These are phyloP conservation scores for Hortiboletus flavorubellus DNA, from an alignment of 768 basidiomycete genomes.

Conservation along the genomic window DNA sequence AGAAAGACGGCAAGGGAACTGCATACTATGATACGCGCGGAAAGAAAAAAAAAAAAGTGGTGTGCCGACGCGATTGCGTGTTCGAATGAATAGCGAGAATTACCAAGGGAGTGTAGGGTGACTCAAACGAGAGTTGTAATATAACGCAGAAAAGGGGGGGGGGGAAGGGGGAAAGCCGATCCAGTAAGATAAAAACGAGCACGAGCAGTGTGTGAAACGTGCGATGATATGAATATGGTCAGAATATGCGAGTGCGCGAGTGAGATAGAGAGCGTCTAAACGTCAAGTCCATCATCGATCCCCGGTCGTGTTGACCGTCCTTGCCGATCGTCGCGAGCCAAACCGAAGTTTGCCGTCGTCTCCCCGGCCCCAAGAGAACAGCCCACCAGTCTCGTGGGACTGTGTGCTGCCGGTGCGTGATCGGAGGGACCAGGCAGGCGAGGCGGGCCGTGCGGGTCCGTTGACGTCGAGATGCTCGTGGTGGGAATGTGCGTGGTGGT, in stretches of 20 bases:
- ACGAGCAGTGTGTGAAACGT: neutral
- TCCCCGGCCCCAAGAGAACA: conserved; percentile 66
- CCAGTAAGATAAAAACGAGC: conserved; percentile 4
- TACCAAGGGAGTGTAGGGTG: conserved; percentile 33
- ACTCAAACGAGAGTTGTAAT: conserved; percentile 20
- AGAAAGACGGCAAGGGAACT: conserved; percentile 16
- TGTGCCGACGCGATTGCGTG: conserved; percentile 9
- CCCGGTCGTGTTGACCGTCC: conserved; percentile 28
- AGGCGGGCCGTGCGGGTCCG: conserved; percentile 54
- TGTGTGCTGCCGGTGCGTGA: conserved; percentile 73
- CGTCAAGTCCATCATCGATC: conserved; percentile 21
- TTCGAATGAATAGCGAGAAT: conserved; percentile 25
- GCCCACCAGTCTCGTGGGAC: conserved; percentile 63
- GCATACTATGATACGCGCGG: conserved; percentile 28
- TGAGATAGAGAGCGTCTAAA: neutral
- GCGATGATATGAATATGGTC: neutral
- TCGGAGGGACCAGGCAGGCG: conserved; percentile 84
- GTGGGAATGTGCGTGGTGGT: conserved; percentile 56
- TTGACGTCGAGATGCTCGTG: conserved; percentile 56
- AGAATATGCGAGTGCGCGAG: neutral
- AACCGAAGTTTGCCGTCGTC: conserved; percentile 70
- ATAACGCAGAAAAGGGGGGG: conserved; percentile 1
- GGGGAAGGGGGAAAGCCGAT: neutral
- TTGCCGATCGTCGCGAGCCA: conserved; percentile 63
- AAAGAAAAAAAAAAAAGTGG: conserved; percentile 10